Base-by-base conservation (phyloP, 202 grass and related monocot species). In the Schoenoplectus tabernaemontani region DNA sequence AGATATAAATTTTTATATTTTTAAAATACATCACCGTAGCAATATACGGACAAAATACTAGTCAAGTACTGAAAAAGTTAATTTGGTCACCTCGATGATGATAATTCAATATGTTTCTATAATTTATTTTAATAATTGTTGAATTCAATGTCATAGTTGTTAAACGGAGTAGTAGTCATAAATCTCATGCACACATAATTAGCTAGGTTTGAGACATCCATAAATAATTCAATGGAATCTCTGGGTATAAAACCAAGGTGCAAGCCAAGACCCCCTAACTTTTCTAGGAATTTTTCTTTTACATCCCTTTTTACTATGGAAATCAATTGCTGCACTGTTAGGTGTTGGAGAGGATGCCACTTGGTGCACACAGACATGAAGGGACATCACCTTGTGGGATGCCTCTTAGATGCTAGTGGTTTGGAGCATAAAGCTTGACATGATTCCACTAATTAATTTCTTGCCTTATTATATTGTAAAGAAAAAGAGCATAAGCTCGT, bases 371-470 rank as follows among this genome's bases (percentile, higher is more conserved):
- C 71, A 57, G 43, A 79, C 80, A 64, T 43, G 87, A 85, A 72
- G 64, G 85, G 93, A 85, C 93, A 92, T 82, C 57, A 82, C 68
- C 67, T 92, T 83, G 86, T 92, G 90, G 86, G 88, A 92, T 96
- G 84, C 90, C 87, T 90, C 87, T 72, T 82, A 85, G 85, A 84
- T 88, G 84, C 88, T 96, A 84, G 84, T 96, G 93, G 72, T 92
- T 85, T 88, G n/a, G 62, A 63, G 86, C 76, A 96, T 90, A 92
- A 96, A 96, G 90, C 80, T 84, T 85, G 57, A 68, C 59, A 67
- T 85, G 86, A 92, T 92, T 90, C 90, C 93, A 90, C 72, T 82
- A 82, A 23, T 51, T 88, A 84, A 91, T 20, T 80, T 61, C 72
- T 93, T 82, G 78, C 82, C 38, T 74, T 92, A 90, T 81, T 65